Conservation (phyloP, 805 yeast species). For the Zygotorulaspora chibaensis region DNA sequence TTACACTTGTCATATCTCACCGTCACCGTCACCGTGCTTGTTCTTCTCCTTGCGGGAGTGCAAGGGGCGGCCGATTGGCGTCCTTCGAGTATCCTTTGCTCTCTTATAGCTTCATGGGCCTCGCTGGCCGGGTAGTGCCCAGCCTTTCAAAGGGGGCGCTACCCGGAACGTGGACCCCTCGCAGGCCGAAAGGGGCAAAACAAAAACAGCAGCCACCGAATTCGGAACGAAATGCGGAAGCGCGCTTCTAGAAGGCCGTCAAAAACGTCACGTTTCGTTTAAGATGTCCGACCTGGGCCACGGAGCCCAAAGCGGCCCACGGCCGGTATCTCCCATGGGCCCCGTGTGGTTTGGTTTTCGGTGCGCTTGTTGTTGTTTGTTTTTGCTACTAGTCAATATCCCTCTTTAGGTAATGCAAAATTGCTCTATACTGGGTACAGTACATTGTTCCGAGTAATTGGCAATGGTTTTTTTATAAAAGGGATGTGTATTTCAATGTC, state of each 20-base stretch:
- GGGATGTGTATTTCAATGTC: not conserved
- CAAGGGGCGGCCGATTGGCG: not conserved
- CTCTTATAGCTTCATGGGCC: not conserved
- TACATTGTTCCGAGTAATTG: not conserved
- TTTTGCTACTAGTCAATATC: conserved; percentile 1
- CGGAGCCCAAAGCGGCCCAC: not conserved
- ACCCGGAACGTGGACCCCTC: not conserved
- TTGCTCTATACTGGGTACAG: not conserved
- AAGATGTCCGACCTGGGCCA: not conserved
- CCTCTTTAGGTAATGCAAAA: not conserved
- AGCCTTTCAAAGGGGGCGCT: not conserved
- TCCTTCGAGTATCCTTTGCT: not conserved
- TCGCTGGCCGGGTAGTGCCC: not conserved
- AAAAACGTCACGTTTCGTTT: not conserved
- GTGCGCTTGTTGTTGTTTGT: not conserved
- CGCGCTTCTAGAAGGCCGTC: not conserved
- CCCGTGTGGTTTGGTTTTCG: too few relatives aligned
- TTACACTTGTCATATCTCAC: not conserved
- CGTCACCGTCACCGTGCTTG: not conserved
- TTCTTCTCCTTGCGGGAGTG: not conserved
- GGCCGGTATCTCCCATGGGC: too few relatives aligned
- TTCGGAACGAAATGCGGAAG: not conserved
- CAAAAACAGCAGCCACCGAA: not conserved
- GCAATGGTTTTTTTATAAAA: not conserved
- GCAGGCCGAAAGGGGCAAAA: not conserved